phyloP scores from a whole-genome alignment of 768 basidiomycete species.

The Lentinula boryana region DNA sequence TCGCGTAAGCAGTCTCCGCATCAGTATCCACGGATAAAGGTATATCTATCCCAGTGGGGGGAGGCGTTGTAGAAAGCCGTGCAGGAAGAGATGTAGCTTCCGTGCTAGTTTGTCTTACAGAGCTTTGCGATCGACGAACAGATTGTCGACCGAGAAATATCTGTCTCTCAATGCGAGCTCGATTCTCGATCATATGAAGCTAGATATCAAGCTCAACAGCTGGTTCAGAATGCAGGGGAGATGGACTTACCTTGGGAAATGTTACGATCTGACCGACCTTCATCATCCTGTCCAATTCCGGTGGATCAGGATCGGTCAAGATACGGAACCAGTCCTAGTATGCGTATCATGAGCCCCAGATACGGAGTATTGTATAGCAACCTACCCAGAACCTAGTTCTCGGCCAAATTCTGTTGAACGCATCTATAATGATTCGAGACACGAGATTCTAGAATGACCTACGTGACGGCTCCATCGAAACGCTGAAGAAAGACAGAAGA shows the following conservation, averaged over 20 bases:
- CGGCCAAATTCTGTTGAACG: slow-evolving; percentile 66
- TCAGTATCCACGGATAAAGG: slow-evolving; percentile 78
- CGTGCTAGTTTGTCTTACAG: slow-evolving; percentile 15
- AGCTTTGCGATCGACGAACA: slow-evolving; percentile 49
- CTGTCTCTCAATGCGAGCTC: slow-evolving; percentile 78
- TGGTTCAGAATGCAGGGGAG: background rate
- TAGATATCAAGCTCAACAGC: slow-evolving; percentile 20
- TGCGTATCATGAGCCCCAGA: background rate
- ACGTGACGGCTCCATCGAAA: slow-evolving; percentile 88
- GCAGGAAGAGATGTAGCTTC: slow-evolving; percentile 12
- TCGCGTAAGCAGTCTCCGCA: slow-evolving; percentile 63
- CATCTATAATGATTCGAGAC: slow-evolving; percentile 21
- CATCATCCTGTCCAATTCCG: slow-evolving; percentile 83
- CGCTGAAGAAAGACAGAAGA: slow-evolving; percentile 93
- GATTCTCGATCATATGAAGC: slow-evolving; percentile 93
- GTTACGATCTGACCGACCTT: slow-evolving; percentile 82
- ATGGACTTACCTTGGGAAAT: slow-evolving; percentile 82
- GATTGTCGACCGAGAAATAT: slow-evolving; percentile 74
- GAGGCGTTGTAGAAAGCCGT: slow-evolving; percentile 22
- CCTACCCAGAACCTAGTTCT: slow-evolving; percentile 70
- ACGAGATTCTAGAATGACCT: slow-evolving; percentile 24
- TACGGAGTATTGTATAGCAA: slow-evolving; percentile 7
- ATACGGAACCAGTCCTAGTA: slow-evolving; percentile 77
- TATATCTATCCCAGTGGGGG: slow-evolving; percentile 37
- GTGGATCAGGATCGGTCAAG: slow-evolving; percentile 75